Conservation (phyloP, 306 rosid genomes). For the Trifolium dubium region DNA sequence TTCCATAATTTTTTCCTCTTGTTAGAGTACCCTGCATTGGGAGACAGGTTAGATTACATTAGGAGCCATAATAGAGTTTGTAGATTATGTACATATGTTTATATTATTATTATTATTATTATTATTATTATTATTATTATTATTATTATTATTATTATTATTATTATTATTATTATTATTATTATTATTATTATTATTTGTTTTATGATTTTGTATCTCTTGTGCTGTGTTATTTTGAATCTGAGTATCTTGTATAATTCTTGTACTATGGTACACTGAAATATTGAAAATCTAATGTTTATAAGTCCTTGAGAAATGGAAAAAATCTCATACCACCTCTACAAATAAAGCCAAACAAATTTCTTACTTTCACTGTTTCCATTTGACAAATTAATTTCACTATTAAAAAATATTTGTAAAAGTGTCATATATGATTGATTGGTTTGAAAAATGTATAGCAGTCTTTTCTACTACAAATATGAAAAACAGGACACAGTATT, state of each 20-base stretch:
- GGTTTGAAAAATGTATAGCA: too few relatives aligned
- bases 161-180: slow-evolving; percentile 15
- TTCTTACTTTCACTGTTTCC: too few relatives aligned
- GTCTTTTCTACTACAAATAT: too few relatives aligned
- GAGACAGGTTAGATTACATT: slow-evolving; percentile 49
- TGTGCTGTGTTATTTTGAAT: slow-evolving; percentile 27
- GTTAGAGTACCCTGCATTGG: slow-evolving; percentile 33
- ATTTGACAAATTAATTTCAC: too few relatives aligned
- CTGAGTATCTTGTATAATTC: neutral
- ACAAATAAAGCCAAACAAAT: too few relatives aligned
- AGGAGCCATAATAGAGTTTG: slow-evolving; percentile 38
- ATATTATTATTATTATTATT: slow-evolving; percentile 3
- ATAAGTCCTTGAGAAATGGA: too few relatives aligned
- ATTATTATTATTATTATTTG: slow-evolving; percentile 18
- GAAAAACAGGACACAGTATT: too few relatives aligned
- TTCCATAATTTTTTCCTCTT: slow-evolving; percentile 22
- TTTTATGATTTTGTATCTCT: slow-evolving; percentile 27
- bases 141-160: slow-evolving; percentile 1
- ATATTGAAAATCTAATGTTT: too few relatives aligned
- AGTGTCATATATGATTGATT: too few relatives aligned
- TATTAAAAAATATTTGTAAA: too few relatives aligned
- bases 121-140: slow-evolving; percentile 11
- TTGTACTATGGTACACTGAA: neutral
- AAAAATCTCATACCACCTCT: too few relatives aligned
- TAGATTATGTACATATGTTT: slow-evolving; percentile 41